Evolutionary conservation across 495 filamentous ascomycete genomes (phyloP).

Genomic region (Hapsidospora chrysogenum): DNA sequence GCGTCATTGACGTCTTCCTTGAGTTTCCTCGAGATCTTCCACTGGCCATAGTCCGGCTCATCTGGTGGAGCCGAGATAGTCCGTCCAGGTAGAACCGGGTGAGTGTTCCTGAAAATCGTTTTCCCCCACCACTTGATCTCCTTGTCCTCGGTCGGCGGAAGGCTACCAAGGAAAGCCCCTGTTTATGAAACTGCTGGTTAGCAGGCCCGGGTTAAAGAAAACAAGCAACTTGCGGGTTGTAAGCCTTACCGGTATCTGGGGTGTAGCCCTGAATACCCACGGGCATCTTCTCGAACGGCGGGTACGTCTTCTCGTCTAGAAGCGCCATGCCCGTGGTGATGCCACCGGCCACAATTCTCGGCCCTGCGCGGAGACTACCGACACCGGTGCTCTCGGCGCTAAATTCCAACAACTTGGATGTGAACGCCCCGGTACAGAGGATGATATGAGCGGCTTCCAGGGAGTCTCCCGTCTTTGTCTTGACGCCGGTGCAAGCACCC

Average conservation of each 20-base stretch:
- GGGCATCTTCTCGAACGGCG: constrained; percentile 15
- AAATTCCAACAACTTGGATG: constrained; percentile 39
- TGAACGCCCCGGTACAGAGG: constrained; percentile 41
- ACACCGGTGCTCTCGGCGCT: constrained; percentile 14
- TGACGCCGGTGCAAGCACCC: constrained; percentile 28
- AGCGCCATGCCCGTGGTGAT: constrained; percentile 31
- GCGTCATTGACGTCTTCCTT: constrained; percentile 12
- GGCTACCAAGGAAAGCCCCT: constrained; percentile 14
- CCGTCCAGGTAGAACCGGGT: constrained; percentile 18
- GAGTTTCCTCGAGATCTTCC: constrained; percentile 24
- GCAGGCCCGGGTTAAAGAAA: not conserved
- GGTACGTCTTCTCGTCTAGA: constrained; percentile 12
- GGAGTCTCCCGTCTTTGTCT: constrained; percentile 18
- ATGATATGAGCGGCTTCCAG: constrained; percentile 29
- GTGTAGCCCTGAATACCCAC: constrained; percentile 18
- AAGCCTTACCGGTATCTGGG: not conserved
- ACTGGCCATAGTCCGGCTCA: constrained; percentile 23
- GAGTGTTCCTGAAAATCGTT: constrained; percentile 33
- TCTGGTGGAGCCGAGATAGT: constrained; percentile 32
- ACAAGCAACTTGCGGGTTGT: not conserved
- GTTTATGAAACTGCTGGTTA: not conserved
- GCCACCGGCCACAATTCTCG: constrained; percentile 36
- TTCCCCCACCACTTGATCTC: constrained; percentile 37
- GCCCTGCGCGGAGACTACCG: constrained; percentile 24
- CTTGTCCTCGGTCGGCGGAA: constrained; percentile 20